Evolutionary conservation across 371 early-diverging fungal genomes (phyloP).

Genomic region (Funneliformis caledonium): DNA sequence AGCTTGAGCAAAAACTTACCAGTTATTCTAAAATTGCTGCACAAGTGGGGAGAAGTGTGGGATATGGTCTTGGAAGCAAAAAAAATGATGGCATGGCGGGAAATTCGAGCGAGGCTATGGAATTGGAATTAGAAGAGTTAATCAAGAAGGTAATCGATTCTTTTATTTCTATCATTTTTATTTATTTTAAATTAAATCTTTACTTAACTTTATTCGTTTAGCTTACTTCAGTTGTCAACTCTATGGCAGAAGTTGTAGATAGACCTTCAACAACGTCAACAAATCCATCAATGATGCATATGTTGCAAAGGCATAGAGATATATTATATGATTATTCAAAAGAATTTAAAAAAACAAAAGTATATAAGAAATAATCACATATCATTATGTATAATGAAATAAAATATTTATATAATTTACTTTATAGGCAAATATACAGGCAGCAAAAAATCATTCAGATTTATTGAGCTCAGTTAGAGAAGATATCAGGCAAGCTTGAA

Average conservation of each 20-base stretch:
- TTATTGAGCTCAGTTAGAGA: constrained; percentile 64
- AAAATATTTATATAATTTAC: constrained; percentile 4
- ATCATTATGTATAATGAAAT: not conserved
- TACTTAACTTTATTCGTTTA: constrained; percentile 40
- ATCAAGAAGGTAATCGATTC: constrained; percentile 56
- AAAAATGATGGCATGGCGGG: constrained; percentile 26
- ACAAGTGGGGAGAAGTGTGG: constrained; percentile 42
- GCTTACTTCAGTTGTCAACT: constrained; percentile 62
- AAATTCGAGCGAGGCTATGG: constrained; percentile 47
- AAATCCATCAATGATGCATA: constrained; percentile 70
- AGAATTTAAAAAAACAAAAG: constrained; percentile 68
- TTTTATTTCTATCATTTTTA: constrained; percentile 9
- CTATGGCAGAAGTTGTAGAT: constrained; percentile 60
- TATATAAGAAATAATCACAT: constrained; percentile 25
- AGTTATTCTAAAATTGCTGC: constrained; percentile 53
- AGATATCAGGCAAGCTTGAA: constrained; percentile 52
- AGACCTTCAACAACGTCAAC: constrained; percentile 59
- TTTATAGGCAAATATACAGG: constrained; percentile 56
- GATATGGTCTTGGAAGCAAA: constrained; percentile 44
- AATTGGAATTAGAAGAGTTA: constrained; percentile 62
- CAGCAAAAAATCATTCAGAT: constrained; percentile 65
- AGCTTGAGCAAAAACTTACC: constrained; percentile 65
- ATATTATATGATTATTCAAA: constrained; percentile 72
- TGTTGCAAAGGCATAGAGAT: constrained; percentile 73
- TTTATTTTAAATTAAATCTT: constrained; percentile 7